These are phyloP conservation scores for Xylaria multiplex DNA, from an alignment of 2,329 filamentous ascomycete species.

Conservation along the genomic window DNA sequence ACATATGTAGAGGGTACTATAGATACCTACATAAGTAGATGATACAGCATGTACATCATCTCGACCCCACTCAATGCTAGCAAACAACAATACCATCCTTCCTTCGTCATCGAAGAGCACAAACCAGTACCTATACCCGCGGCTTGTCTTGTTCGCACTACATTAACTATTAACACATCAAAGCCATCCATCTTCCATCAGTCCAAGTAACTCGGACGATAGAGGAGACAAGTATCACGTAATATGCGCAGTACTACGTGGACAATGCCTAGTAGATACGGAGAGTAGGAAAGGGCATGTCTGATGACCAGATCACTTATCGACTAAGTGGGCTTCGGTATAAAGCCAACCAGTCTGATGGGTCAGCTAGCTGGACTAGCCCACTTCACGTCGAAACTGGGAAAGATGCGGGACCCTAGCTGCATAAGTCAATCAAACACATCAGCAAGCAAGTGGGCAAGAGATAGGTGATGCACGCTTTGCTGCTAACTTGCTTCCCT, in stretches of 20 bases:
- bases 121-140: neutral
- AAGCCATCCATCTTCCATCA: too few species aligned
- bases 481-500: neutral
- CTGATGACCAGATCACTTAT: slow-evolving; percentile 25
- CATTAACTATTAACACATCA: neutral
- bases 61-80: neutral
- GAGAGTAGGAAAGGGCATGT: slow-evolving; percentile 5
- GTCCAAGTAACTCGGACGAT: neutral
- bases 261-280: slow-evolving; percentile 12
- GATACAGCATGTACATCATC: neutral
- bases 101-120: neutral
- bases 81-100: neutral
- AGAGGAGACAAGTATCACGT: slow-evolving; percentile 1
- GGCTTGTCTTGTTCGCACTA: neutral
- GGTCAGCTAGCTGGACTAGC: neutral
- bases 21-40: neutral
- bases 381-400: slow-evolving; percentile 13
- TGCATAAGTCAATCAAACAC: slow-evolving; percentile 16
- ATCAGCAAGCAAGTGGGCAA: slow-evolving; percentile 8
- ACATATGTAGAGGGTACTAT: too few species aligned
- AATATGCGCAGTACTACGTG: slow-evolving; percentile 14
- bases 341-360: slow-evolving; percentile 27
- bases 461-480: neutral
- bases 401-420: slow-evolving; percentile 15
- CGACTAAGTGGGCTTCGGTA: slow-evolving; percentile 23